phyloP scores from a whole-genome alignment of 1,284 basidiomycete genomes.

The Ceratobasidium sp. region DNA sequence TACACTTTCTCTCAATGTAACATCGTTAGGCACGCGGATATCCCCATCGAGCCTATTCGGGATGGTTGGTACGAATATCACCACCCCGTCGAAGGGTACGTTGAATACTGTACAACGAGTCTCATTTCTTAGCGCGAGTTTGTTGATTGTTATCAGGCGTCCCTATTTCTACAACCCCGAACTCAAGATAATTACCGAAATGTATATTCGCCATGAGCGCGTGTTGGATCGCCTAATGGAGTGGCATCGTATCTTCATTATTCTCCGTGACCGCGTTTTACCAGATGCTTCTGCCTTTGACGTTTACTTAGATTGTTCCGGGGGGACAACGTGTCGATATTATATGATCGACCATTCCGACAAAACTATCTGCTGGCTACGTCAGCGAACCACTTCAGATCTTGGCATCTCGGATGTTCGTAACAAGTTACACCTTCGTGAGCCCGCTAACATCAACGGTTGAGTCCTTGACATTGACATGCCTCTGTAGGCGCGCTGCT shows the following conservation, averaged over 20 bases:
- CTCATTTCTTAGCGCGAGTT: no score
- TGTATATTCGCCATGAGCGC: constrained; percentile 8
- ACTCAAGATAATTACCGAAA: constrained; percentile 11
- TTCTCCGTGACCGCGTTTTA: constrained; percentile 2
- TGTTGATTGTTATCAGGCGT: not conserved
- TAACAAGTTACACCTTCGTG: constrained; percentile 22
- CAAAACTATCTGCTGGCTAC: constrained; percentile 31
- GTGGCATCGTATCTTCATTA: constrained; percentile 6
- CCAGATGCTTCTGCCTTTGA: constrained; percentile 19
- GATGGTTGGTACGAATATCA: constrained; percentile 24
- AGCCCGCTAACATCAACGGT: not conserved
- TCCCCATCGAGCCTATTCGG: not conserved
- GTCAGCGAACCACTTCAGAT: constrained; percentile 20
- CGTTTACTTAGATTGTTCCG: constrained; percentile 25
- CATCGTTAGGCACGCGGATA: not conserved
- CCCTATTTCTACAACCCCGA: constrained; percentile 21
- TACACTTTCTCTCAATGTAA: not conserved
- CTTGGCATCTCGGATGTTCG: constrained; percentile 23
- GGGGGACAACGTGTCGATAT: constrained; percentile 25
- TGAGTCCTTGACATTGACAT: not conserved
- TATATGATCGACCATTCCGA: constrained; percentile 30
- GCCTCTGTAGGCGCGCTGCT: constrained; percentile 32
- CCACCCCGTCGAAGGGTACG: constrained; percentile 33
- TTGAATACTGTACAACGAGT: not conserved
- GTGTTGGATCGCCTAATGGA: not conserved